A percentile compares a stretch with the other conserved stretches of the same genome.
Conservation (phyloP, 345 rosid genomes). For the Euphorbia peplus region DNA sequence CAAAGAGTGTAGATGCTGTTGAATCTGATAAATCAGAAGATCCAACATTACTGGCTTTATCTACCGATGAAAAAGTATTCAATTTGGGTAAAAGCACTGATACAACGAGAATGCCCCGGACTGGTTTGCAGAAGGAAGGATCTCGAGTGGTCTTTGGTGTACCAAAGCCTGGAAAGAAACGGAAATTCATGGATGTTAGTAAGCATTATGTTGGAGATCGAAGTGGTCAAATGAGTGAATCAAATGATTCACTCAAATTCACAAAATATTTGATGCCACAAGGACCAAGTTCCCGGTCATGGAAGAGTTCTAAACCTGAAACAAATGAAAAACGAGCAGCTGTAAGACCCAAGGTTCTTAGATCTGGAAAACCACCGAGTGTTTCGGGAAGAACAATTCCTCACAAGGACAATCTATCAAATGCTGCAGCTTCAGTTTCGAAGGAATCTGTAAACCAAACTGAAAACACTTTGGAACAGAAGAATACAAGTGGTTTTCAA, state of each 20-base stretch:
- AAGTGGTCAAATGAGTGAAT: slow-evolving; percentile 38
- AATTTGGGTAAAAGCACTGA: slow-evolving; percentile 67
- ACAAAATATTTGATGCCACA: slow-evolving; percentile 64
- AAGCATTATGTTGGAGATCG: slow-evolving; percentile 71
- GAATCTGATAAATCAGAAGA: slow-evolving; percentile 47
- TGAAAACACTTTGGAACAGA: slow-evolving; percentile 41
- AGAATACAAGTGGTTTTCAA: slow-evolving; percentile 29
- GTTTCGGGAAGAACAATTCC: slow-evolving; percentile 43
- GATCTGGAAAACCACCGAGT: slow-evolving; percentile 52
- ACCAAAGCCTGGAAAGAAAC: slow-evolving; percentile 96
- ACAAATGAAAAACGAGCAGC: slow-evolving; percentile 55
- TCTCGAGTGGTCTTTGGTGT: slow-evolving; percentile 76
- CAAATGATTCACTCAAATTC: slow-evolving; percentile 61
- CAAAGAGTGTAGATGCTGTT: slow-evolving; percentile 27
- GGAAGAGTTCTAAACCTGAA: slow-evolving; percentile 51
- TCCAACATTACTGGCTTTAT: slow-evolving; percentile 44
- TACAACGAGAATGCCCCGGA: slow-evolving; percentile 53
- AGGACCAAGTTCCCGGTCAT: slow-evolving; percentile 55
- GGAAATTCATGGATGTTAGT: slow-evolving; percentile 98
- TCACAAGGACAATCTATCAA: slow-evolving; percentile 41
- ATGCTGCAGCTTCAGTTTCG: slow-evolving; percentile 31
- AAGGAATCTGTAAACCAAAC: slow-evolving; percentile 40
- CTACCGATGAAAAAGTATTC: slow-evolving; percentile 57
- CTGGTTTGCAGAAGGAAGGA: slow-evolving; percentile 84
- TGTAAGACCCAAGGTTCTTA: slow-evolving; percentile 50